A percentile compares a stretch with the other conserved stretches of the same genome.
Conservation (phyloP, 208 protist species). For the Leishmania gerbilli region DNA sequence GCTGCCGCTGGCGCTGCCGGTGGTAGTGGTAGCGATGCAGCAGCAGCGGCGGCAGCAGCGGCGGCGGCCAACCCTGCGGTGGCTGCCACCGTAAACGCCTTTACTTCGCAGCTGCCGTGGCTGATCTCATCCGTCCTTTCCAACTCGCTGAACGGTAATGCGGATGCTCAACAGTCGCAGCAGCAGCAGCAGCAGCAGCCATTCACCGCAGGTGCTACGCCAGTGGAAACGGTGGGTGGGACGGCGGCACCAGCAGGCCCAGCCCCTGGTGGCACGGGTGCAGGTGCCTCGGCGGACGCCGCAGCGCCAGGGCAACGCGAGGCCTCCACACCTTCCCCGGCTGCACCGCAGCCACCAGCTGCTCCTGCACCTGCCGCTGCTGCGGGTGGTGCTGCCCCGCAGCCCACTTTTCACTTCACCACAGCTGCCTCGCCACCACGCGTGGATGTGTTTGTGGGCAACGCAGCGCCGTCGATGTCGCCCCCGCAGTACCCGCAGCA, state of each 20-base stretch:
- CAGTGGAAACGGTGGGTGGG: not conserved
- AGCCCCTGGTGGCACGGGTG: not conserved
- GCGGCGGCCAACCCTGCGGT: not conserved
- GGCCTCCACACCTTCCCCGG: not conserved
- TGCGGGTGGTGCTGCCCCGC: not conserved
- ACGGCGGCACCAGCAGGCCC: not conserved
- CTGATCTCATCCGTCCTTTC: slow-evolving; percentile 9
- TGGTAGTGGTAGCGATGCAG: not conserved
- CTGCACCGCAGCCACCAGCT: not conserved
- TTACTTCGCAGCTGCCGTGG: slow-evolving; percentile 4
- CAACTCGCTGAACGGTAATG: not conserved
- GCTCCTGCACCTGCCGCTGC: not conserved
- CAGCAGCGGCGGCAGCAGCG: not conserved
- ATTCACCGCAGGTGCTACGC: slow-evolving; percentile 6
- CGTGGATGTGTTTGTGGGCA: slow-evolving; percentile 1
- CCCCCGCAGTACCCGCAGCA: slow-evolving; percentile 7
- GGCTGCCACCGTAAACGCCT: slow-evolving; percentile 12
- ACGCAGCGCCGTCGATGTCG: slow-evolving; percentile 1
- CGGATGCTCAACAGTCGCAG: not conserved
- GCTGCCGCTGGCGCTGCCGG: not conserved
- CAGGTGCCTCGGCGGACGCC: not conserved
- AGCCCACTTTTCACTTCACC: not conserved
- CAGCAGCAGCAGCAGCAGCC: slow-evolving; percentile 1
- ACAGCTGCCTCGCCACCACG: not conserved
- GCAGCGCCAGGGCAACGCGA: not conserved